These are phyloP conservation scores for Chloris gayana DNA, from an alignment of 176 grass and related monocot species.

Conservation along the genomic window DNA sequence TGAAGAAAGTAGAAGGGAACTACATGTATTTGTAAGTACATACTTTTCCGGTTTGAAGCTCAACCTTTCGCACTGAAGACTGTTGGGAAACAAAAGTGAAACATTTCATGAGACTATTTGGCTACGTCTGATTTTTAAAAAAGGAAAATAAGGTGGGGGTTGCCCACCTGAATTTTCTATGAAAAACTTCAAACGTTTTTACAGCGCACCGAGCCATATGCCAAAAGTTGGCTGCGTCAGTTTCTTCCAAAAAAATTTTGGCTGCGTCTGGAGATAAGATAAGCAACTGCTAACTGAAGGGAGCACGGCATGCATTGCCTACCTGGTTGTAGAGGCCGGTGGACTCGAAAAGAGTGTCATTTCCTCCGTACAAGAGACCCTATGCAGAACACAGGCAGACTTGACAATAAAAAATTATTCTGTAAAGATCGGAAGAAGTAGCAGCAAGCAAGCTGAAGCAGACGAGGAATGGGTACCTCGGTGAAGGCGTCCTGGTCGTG, in stretches of 20 bases:
- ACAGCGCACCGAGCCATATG: too few species aligned
- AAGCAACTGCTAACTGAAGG: background rate
- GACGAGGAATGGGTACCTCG: constrained; percentile 35
- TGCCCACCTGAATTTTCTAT: too few species aligned
- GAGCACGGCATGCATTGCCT: background rate
- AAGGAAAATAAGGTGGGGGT: too few species aligned
- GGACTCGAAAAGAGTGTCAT: constrained; percentile 86
- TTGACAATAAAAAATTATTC: background rate
- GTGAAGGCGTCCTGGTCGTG: constrained; percentile 87
- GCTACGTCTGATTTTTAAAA: too few species aligned
- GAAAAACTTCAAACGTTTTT: too few species aligned
- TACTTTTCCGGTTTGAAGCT: constrained; percentile 49
- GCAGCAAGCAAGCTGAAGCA: background rate
- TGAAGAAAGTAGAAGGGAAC: background rate
- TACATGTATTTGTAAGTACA: background rate
- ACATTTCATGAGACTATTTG: background rate
- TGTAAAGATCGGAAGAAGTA: background rate
- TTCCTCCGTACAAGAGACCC: constrained; percentile 82
- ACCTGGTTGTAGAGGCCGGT: constrained; percentile 83
- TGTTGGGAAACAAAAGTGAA: constrained; percentile 43
- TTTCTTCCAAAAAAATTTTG: too few species aligned
- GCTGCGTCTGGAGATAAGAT: background rate
- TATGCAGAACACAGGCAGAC: background rate
- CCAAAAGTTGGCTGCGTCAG: background rate
- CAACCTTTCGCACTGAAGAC: constrained; percentile 77